A percentile compares a stretch with the other conserved stretches of the same genome.
phyloP scores from a whole-genome alignment of 2,329 filamentous ascomycete genomes.

The Ascochyta viciae-villosae region DNA sequence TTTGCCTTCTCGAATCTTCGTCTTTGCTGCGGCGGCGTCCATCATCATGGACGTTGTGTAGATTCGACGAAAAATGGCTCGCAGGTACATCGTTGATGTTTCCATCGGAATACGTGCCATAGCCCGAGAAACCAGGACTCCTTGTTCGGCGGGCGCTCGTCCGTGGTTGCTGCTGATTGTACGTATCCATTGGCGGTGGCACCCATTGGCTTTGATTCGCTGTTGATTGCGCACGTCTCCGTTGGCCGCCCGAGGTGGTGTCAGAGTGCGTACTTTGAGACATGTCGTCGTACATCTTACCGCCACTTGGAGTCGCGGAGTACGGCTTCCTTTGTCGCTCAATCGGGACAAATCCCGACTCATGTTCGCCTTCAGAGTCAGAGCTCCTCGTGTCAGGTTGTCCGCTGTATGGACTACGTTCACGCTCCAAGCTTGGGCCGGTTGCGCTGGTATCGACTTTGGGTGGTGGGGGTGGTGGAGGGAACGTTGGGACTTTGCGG shows the following conservation, averaged over 20 bases:
- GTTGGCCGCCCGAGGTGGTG: slow-evolving; percentile 28
- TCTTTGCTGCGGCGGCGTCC: slow-evolving; percentile 40
- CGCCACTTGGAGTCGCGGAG: slow-evolving; percentile 63
- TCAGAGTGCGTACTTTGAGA: slow-evolving; percentile 38
- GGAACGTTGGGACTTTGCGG: slow-evolving; percentile 44
- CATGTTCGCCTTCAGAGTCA: slow-evolving; percentile 42
- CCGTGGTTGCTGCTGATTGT: slow-evolving; percentile 31
- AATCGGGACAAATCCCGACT: slow-evolving; percentile 58
- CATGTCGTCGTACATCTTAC: slow-evolving; percentile 61
- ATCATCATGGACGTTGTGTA: slow-evolving; percentile 44
- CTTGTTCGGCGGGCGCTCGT: slow-evolving; percentile 40
- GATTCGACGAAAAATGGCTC: slow-evolving; percentile 41
- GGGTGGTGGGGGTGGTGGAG: slow-evolving; percentile 44
- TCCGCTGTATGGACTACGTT: slow-evolving; percentile 44
- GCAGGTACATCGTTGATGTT: slow-evolving; percentile 40
- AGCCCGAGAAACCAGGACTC: slow-evolving; percentile 46
- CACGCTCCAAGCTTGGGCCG: slow-evolving; percentile 40
- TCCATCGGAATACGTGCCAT: slow-evolving; percentile 45
- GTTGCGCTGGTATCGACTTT: slow-evolving; percentile 11
- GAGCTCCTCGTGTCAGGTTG: slow-evolving; percentile 37
- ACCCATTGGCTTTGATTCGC: slow-evolving; percentile 40
- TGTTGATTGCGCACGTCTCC: slow-evolving; percentile 42
- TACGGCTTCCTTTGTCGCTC: slow-evolving; percentile 73
- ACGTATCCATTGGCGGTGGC: slow-evolving; percentile 27
- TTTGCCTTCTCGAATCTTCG: slow-evolving; percentile 36